phyloP scores from a whole-genome alignment of 1,284 basidiomycete genomes.

The Abortiporus biennis region DNA sequence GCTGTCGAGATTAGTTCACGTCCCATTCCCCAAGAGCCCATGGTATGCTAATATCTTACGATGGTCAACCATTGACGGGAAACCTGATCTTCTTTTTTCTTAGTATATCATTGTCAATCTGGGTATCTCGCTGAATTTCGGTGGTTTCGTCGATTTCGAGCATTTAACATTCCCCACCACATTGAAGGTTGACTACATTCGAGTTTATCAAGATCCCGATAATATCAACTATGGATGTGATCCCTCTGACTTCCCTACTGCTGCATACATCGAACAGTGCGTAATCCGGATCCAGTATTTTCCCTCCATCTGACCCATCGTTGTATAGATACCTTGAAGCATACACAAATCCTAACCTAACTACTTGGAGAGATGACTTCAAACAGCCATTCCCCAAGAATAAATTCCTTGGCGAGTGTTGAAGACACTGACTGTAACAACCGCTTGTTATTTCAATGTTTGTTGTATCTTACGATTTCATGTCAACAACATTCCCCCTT shows the following conservation, averaged over 20 bases:
- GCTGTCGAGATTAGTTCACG: conserved; percentile 65
- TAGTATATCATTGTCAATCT: conserved; percentile 78
- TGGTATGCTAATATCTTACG: conserved; percentile 40
- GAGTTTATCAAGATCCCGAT: conserved; percentile 72
- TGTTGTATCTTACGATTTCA: not conserved
- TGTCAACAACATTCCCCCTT: not conserved
- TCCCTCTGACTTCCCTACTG: conserved; percentile 73
- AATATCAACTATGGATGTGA: conserved; percentile 79
- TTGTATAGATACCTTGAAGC: conserved; percentile 28
- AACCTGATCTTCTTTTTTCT: not conserved
- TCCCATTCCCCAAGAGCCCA: conserved; percentile 78
- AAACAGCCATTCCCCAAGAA: conserved; percentile 61
- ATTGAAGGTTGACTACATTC: conserved; percentile 79
- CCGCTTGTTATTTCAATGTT: not conserved
- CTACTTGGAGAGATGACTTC: conserved; percentile 42
- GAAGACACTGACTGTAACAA: conserved; percentile 8
- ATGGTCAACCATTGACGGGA: conserved; percentile 4
- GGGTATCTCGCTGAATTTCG: conserved; percentile 80
- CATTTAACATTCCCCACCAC: conserved; percentile 63
- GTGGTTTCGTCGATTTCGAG: conserved; percentile 54
- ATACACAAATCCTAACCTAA: conserved; percentile 36
- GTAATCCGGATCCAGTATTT: conserved; percentile 16
- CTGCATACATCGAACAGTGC: conserved; percentile 66
- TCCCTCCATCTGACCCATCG: not conserved
- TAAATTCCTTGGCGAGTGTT: conserved; percentile 48